Percentiles rank a stretch among this genome's conserved stretches.
These are phyloP conservation scores for Amaranthus palmeri DNA, from an alignment of 148 eudicot species.

Conservation along the genomic window DNA sequence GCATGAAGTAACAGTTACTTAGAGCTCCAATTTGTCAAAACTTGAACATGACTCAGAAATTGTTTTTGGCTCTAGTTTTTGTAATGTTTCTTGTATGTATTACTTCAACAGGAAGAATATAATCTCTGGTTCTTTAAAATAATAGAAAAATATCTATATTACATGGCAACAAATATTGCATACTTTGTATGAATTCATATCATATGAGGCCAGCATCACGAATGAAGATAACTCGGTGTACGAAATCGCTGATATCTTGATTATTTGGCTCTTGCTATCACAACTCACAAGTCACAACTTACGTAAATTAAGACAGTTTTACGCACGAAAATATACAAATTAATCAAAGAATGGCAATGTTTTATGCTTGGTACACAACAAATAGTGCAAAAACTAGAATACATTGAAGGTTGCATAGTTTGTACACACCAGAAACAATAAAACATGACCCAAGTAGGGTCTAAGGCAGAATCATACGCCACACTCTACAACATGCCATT, in stretches of 20 bases:
- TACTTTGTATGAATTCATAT: too few relatives aligned
- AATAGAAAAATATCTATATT: too few relatives aligned
- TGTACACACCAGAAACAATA: not conserved
- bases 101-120: not conserved
- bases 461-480: constrained; percentile 3
- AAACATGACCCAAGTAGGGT: constrained; percentile 29
- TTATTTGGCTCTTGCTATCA: too few relatives aligned
- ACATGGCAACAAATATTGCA: too few relatives aligned
- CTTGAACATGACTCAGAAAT: not conserved
- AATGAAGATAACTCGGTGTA: too few relatives aligned
- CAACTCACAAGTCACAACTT: too few relatives aligned
- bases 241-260: too few relatives aligned
- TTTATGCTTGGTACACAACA: constrained; percentile 10
- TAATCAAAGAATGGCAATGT: constrained; percentile 22
- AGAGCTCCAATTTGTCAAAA: constrained; percentile 18
- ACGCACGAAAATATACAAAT: constrained; percentile 4
- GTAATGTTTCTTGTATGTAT: not conserved
- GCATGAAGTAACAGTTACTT: constrained; percentile 12
- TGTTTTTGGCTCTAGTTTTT: not conserved
- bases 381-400: not conserved
- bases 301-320: too few relatives aligned
- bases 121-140: not conserved
- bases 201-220: too few relatives aligned
- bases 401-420: constrained; percentile 8
- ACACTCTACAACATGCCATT: not conserved